Percentiles rank a stretch among this genome's conserved stretches.
Evolutionary conservation across 2,329 filamentous ascomycete species (phyloP).

Genomic region (Sporothrix inflata): DNA sequence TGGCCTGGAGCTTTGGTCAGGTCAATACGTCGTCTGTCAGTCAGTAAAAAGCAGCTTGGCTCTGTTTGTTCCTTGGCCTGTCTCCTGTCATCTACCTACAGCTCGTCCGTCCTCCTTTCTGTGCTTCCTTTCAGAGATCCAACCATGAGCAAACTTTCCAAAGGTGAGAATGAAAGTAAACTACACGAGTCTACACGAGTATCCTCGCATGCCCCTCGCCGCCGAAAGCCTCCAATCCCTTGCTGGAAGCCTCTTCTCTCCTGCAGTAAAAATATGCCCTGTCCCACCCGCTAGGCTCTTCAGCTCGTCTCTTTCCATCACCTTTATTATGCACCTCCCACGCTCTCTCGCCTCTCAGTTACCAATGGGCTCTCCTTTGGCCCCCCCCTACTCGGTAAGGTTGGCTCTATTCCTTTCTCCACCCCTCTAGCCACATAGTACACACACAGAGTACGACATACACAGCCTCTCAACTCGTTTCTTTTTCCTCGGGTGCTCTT

Average conservation of each 20-base stretch:
- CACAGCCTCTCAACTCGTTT: background rate
- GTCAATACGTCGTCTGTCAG: background rate
- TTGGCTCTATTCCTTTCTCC: conserved; percentile 4
- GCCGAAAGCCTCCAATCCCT: background rate
- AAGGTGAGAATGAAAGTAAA: background rate
- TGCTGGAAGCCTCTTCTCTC: background rate
- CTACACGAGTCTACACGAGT: no score
- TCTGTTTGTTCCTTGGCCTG: background rate
- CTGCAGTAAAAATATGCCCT: background rate
- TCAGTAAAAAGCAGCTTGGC: background rate
- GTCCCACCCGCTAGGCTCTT: conserved; percentile 4
- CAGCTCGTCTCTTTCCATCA: conserved; percentile 10
- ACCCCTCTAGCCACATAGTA: background rate
- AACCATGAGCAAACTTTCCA: background rate
- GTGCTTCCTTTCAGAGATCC: background rate
- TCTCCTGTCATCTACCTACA: background rate
- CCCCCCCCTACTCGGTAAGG: conserved; percentile 11
- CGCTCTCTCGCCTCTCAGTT: background rate
- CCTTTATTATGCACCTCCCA: conserved; percentile 14
- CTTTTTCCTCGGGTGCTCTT: background rate
- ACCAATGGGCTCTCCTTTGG: conserved; percentile 13
- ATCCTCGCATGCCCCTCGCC: background rate
- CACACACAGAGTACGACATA: no score
- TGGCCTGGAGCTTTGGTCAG: background rate
- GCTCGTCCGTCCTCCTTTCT: background rate